phyloP scores from a whole-genome alignment of 177 flowering plant genomes.

The Vitis hybrid region DNA sequence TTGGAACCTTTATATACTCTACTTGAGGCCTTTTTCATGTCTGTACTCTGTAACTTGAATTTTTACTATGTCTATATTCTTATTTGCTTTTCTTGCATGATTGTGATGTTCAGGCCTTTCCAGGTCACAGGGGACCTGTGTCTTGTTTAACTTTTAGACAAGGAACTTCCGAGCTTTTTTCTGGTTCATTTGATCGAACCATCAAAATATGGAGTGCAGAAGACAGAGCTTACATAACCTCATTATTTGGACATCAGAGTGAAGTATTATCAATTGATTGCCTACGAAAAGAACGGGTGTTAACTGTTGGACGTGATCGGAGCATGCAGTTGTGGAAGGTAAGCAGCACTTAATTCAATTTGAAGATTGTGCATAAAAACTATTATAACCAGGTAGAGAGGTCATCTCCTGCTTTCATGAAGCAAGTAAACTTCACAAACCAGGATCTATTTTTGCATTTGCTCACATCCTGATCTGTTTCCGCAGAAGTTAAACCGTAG shows the following conservation, averaged over 20 bases:
- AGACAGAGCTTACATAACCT: constrained; percentile 75
- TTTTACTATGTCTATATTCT: not conserved
- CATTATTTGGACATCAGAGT: constrained; percentile 90
- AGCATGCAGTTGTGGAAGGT: constrained; percentile 94
- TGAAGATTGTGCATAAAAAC: not conserved
- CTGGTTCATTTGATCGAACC: constrained; percentile 92
- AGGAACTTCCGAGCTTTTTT: constrained; percentile 79
- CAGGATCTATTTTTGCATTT: too few relatives aligned
- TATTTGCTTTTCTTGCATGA: not conserved
- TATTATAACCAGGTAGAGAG: too few relatives aligned
- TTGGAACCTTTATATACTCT: too few relatives aligned
- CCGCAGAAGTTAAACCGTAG: too few relatives aligned
- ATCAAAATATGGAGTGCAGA: constrained; percentile 91
- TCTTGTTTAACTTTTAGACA: constrained; percentile 88
- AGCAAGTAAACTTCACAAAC: too few relatives aligned
- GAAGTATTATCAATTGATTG: constrained; percentile 81
- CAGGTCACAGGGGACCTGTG: constrained; percentile 88
- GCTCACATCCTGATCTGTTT: too few relatives aligned
- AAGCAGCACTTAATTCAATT: constrained; percentile 2
- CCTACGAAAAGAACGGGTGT: constrained; percentile 71
- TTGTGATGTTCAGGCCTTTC: constrained; percentile 67
- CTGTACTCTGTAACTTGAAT: not conserved
- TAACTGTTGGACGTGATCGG: constrained; percentile 94
- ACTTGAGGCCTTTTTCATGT: too few relatives aligned
- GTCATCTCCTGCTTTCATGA: too few relatives aligned